Percentiles rank a stretch among this genome's conserved stretches.
Conservation (phyloP, 2,329 filamentous ascomycete genomes). For the Cladosporium sphaerospermum region DNA sequence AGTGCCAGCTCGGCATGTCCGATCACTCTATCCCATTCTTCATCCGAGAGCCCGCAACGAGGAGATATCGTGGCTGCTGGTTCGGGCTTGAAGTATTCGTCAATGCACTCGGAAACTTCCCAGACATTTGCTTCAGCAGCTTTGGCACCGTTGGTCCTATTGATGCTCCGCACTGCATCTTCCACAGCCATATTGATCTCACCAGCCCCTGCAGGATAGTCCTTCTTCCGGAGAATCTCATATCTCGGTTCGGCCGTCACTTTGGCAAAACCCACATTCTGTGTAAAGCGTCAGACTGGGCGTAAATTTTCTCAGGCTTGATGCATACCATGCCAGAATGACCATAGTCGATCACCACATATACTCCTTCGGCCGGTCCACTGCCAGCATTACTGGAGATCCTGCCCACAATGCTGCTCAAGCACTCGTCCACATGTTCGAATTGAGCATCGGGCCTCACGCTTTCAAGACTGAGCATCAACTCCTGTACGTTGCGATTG, state of each 20-base stretch:
- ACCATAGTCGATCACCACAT: background rate
- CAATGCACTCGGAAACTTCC: background rate
- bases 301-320: background rate
- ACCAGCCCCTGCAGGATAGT: background rate
- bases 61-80: background rate
- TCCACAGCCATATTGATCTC: background rate
- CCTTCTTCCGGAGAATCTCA: background rate
- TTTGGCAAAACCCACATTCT: background rate
- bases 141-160: background rate
- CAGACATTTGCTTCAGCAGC: background rate
- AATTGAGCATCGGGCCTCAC: background rate
- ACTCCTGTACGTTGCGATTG: background rate
- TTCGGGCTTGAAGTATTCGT: background rate
- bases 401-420: background rate
- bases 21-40: background rate
- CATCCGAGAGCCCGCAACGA: background rate
- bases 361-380: background rate
- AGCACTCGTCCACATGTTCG: background rate
- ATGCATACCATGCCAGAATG: background rate
- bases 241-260: background rate
- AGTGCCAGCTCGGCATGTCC: background rate
- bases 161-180: background rate
- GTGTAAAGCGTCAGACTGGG: background rate
- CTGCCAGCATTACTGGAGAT: background rate
- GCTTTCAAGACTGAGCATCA: background rate